A percentile compares a stretch with the other conserved stretches of the same genome.
Conservation (phyloP, 1,284 basidiomycete species). For the Cryptococcus maquisensis region DNA sequence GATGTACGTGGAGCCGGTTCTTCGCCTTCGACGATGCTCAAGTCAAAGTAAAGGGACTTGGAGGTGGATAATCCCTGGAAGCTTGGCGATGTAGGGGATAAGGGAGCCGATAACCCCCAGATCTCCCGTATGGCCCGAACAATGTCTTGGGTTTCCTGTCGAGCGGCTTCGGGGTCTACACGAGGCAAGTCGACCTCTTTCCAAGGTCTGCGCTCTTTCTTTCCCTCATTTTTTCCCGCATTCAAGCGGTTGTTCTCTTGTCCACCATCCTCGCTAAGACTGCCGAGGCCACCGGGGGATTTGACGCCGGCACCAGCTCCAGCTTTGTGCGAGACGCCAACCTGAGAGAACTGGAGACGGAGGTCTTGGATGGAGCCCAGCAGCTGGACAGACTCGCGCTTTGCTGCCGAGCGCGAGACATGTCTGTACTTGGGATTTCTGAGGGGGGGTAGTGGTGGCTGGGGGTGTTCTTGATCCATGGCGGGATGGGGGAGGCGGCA, state of each 20-base stretch:
- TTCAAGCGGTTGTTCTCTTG: conserved; percentile 16
- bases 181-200: conserved; percentile 38
- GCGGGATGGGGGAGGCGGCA: no score
- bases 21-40: conserved; percentile 2
- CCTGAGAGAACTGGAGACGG: conserved; percentile 39
- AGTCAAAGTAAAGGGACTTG: conserved; percentile 7
- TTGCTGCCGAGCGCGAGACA: conserved; percentile 42
- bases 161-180: conserved; percentile 26
- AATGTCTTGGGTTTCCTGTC: conserved; percentile 26
- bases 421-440: conserved; percentile 36
- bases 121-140: conserved; percentile 14
- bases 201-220: conserved; percentile 28
- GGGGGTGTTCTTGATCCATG: background rate
- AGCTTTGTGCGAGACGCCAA: conserved; percentile 31
- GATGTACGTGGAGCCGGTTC: conserved; percentile 4
- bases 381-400: conserved; percentile 44
- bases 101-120: conserved; percentile 19
- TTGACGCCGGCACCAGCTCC: conserved; percentile 37
- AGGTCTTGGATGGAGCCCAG: conserved; percentile 47
- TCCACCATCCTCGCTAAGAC: conserved; percentile 29
- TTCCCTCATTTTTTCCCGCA: conserved; percentile 2
- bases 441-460: conserved; percentile 8
- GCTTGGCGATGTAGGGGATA: conserved; percentile 10
- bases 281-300: background rate
- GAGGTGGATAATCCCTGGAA: conserved; percentile 3